These are phyloP conservation scores for Trichophaea hybrida DNA, from an alignment of 2,329 filamentous ascomycete genomes.

Conservation along the genomic window DNA sequence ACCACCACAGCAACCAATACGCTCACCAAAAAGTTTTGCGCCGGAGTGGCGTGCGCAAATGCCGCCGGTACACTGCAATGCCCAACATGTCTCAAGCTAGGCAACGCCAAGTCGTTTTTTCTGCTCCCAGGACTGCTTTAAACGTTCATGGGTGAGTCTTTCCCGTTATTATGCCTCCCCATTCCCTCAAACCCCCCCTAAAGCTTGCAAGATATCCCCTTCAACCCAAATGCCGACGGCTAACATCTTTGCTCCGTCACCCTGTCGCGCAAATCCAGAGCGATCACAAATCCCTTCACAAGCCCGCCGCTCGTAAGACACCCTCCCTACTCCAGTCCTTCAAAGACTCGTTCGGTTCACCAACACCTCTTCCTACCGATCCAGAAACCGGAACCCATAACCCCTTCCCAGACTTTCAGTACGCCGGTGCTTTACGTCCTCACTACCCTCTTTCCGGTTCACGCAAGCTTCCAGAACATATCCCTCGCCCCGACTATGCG, in stretches of 20 bases:
- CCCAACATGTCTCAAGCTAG: constrained; percentile 83
- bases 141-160: constrained; percentile 79
- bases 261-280: constrained; percentile 38
- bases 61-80: constrained; percentile 78
- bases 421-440: constrained; percentile 66
- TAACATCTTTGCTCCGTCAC: constrained; percentile 2
- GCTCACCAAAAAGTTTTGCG: constrained; percentile 39
- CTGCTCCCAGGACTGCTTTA: constrained; percentile 98
- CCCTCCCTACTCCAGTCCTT: constrained; percentile 55
- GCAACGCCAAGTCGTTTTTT: constrained; percentile 73
- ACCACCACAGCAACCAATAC: not conserved
- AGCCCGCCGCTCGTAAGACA: constrained; percentile 57
- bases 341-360: constrained; percentile 67
- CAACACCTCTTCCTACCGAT: constrained; percentile 38
- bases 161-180: not conserved
- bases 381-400: constrained; percentile 82
- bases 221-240: not conserved
- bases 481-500: constrained; percentile 77
- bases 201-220: not conserved
- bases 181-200: not conserved
- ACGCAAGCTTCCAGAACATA: constrained; percentile 61
- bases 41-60: constrained; percentile 71
- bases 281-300: constrained; percentile 73
- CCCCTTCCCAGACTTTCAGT: constrained; percentile 78
- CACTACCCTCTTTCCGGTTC: constrained; percentile 68